Evolutionary conservation across 1,284 basidiomycete genomes (phyloP), one percentile per base, ranked within the genome.

Genomic region (Trametes pubescens): DNA sequence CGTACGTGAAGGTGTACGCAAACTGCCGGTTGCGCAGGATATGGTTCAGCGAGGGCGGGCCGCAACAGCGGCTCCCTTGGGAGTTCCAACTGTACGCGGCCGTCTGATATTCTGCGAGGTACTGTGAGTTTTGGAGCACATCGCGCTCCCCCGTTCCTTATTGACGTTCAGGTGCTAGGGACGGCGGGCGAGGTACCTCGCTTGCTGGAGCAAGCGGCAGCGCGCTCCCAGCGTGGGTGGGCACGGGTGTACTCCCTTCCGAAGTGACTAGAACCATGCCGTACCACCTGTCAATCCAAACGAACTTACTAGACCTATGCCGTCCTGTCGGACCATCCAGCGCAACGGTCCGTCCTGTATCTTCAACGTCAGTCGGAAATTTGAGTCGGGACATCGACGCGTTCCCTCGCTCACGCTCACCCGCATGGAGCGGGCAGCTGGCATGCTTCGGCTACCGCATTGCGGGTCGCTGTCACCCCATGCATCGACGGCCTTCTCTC

Each of bases 21-120:
- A 93, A 88, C 49, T 95, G 93, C 77, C 84, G 93, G 32, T 75
- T 95, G 64, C 80, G 91, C 65, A 80, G 93, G 67, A 86, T 96
- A 56, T 95, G 93, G 92, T 87, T 94, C 77, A 86, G 84, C 64
- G 84, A 89, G 60, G 77, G 75, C 56, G 82, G 81, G 6, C 81
- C 85, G 55, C 76, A 77, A 63, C 86, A 87, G 65, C 78, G 77
- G 56, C 67, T 81, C 10, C 89, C 91, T 55, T 91, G 89, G 89
- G 91, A 93, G 78, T 91, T 93, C 72, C 82, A 87, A 69, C 76
- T 86, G 29, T 85, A 84, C 53, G 69, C 72, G 62, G 76, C 67
- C 18, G 65, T 54, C 62, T 32, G 16, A 32, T 24, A 1, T 16
- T 14, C 22, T 18, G 22, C 14, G 16, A 16, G 35, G 34, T 16